Percentiles rank a stretch among this genome's conserved stretches.
These are phyloP conservation scores for Sporothrix protearum DNA, from an alignment of 2,329 filamentous ascomycete species.

Conservation along the genomic window DNA sequence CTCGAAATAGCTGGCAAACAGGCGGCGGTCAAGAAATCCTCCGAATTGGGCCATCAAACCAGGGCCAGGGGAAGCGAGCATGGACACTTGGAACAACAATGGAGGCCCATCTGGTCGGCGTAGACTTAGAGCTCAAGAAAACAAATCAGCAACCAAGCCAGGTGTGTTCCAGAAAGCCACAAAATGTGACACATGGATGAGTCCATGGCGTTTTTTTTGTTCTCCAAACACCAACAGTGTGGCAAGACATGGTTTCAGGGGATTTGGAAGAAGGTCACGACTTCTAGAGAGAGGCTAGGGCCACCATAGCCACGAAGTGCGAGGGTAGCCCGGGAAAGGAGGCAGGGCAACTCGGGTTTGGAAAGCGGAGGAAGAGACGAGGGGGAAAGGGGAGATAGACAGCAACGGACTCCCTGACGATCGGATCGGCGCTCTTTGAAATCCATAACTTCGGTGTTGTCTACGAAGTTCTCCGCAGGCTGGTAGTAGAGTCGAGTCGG, in stretches of 20 bases:
- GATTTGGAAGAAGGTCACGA: neutral
- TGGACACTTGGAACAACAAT: too few species aligned
- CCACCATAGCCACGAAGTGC: neutral
- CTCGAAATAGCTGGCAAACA: neutral
- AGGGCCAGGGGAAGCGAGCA: neutral
- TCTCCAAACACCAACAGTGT: neutral
- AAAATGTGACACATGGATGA: neutral
- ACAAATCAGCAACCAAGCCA: neutral
- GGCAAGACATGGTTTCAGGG: neutral
- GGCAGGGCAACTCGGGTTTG: neutral
- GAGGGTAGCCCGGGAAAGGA: neutral
- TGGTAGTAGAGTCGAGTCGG: neutral
- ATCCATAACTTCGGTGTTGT: neutral
- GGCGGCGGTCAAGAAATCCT: neutral
- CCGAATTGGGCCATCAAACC: neutral
- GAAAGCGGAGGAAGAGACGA: slow-evolving; percentile 1
- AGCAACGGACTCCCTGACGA: neutral
- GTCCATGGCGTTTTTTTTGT: neutral
- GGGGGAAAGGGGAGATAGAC: neutral
- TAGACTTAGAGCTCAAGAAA: neutral
- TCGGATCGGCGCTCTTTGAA: neutral
- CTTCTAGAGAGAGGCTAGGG: neutral
- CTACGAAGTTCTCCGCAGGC: too few species aligned
- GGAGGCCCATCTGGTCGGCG: neutral
- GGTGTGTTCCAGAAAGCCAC: neutral